Base-by-base conservation (phyloP, 2,329 filamentous ascomycete genomes). In the Myriosclerotinia duriaeana region DNA sequence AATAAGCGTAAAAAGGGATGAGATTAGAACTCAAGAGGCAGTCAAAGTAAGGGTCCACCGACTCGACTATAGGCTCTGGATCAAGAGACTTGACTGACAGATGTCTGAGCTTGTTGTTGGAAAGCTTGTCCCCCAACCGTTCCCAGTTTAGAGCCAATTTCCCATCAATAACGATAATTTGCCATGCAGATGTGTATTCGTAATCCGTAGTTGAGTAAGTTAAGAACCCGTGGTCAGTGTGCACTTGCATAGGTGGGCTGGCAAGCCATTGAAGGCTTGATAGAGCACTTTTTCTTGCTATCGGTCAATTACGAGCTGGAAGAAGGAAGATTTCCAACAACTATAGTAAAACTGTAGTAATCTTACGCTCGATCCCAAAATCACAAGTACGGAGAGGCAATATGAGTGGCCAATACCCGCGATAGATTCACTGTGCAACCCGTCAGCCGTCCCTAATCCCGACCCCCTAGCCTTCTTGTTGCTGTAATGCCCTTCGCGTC, bases 331-430 rank as follows among this genome's bases (percentile, higher is more conserved):
- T 34, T 5, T 34, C 30, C 4, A 34, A 34, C 30, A 34, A 34
- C 30, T 34, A 34, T 34, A 34, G 30, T 34, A 34, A 34, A 34
- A 34, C 30, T 34, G 5, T 34, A 34, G 30, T 34, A 34, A 34
- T 60, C 15, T 36, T 46, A 34, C 17, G 9, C 40, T n/a, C 38
- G 20, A 34, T 34, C 40, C 15, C 36, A 26, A 22, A 46, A 46
- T 36, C 40, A 63, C 60, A 53, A 42, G 60, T 53, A 42, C 50
- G 38, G 46, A 38, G 36, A 46, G 40, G 52, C 42, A 34, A 26
- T 48, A 17, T 44, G 38, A 64, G 38, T 64, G 38, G 61, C 52
- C 61, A 42, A 56, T 56, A 55, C 14, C 52, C 26, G 53, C 61
- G 61, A 61, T n/a, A 50, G 38, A 50, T 11, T 17, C 20, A 60